phyloP scores from a whole-genome alignment of 192 early-diverging fungal genomes.

The Gonapodya prolifera region DNA sequence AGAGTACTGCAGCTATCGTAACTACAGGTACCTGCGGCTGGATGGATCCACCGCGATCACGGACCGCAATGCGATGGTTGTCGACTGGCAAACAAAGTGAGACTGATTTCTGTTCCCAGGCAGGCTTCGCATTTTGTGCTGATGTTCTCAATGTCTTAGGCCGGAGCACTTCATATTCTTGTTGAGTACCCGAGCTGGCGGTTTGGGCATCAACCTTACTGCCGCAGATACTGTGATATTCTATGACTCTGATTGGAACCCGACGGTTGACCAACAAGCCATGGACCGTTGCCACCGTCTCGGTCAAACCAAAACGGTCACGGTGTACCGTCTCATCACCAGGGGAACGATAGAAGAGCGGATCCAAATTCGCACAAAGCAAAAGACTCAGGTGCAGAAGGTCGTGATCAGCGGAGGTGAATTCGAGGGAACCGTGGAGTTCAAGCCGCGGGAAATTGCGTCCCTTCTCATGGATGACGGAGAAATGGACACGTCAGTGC shows the following conservation, averaged over 20 bases:
- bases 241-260: slow-evolving; percentile 83
- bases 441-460: slow-evolving; percentile 82
- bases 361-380: slow-evolving; percentile 63
- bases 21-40: slow-evolving; percentile 76
- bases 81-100: slow-evolving; percentile 74
- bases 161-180: slow-evolving; percentile 77
- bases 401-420: slow-evolving; percentile 89
- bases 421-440: slow-evolving; percentile 60
- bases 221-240: slow-evolving; percentile 82
- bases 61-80: slow-evolving; percentile 82
- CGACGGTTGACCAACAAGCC: slow-evolving; percentile 81
- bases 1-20: slow-evolving; percentile 71
- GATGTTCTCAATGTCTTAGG: slow-evolving; percentile 9
- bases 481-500: slow-evolving; percentile 22
- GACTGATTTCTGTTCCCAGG: slow-evolving; percentile 3
- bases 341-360: slow-evolving; percentile 71
- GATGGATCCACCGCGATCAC: slow-evolving; percentile 79
- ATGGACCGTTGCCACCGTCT: slow-evolving; percentile 81
- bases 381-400: slow-evolving; percentile 82
- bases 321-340: slow-evolving; percentile 72
- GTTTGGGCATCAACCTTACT: slow-evolving; percentile 81
- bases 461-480: slow-evolving; percentile 70
- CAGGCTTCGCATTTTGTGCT: slow-evolving; percentile 1
- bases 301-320: slow-evolving; percentile 74
- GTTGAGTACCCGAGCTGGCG: slow-evolving; percentile 73